Evolutionary conservation across 2,329 filamentous ascomycete genomes (phyloP).

Genomic region (Ascosphaera acerosa): DNA sequence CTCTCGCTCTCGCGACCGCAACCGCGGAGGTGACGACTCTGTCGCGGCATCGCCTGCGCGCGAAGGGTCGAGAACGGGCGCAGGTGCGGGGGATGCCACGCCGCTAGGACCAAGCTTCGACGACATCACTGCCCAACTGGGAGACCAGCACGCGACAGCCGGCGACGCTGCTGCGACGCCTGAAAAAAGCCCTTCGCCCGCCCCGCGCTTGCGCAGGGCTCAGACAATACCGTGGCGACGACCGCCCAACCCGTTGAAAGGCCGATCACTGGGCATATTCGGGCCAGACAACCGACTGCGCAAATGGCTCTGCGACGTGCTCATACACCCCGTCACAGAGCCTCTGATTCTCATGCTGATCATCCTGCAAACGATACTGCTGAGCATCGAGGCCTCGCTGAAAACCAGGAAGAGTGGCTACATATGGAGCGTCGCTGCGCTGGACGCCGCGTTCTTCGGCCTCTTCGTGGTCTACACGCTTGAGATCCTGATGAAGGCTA

Average conservation of each 20-base stretch:
- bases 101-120: too few relatives aligned
- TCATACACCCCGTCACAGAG: conserved; percentile 71
- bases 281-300: conserved; percentile 51
- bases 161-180: too few relatives aligned
- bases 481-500: conserved; percentile 56
- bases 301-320: conserved; percentile 48
- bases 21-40: too few relatives aligned
- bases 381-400: conserved; percentile 56
- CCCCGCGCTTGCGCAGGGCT: background rate
- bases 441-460: conserved; percentile 57
- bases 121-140: conserved; percentile 12
- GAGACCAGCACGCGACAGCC: background rate
- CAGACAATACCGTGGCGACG: conserved; percentile 15
- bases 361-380: conserved; percentile 61
- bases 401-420: conserved; percentile 37
- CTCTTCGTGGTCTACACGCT: conserved; percentile 79
- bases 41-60: background rate
- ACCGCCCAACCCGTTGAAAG: conserved; percentile 50
- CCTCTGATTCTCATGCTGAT: conserved; percentile 71
- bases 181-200: background rate
- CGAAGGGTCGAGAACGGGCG: conserved; percentile 15
- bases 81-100: conserved; percentile 17
- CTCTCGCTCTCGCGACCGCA: background rate
- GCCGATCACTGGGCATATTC: conserved; percentile 67
- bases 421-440: conserved; percentile 36